Evolutionary conservation across 2,329 filamentous ascomycete species (phyloP).

Genomic region (Aspergillus quadricinctus): DNA sequence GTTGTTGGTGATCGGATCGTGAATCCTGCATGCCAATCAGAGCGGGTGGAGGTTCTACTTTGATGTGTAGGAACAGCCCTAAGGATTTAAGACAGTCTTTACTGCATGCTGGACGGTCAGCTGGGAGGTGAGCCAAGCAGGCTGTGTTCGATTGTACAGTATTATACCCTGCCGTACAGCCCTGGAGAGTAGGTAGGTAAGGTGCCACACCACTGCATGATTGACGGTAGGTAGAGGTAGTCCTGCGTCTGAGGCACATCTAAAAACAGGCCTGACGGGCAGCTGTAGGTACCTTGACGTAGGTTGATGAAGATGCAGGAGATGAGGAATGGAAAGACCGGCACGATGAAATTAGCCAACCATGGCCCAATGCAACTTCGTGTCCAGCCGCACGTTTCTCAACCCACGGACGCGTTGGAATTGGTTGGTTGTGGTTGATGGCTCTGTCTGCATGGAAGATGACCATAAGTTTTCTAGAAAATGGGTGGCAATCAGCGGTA

Average conservation of each 20-base stretch:
- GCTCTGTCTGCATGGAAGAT: conserved; percentile 19
- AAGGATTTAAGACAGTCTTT: not conserved
- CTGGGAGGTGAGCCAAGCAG: not conserved
- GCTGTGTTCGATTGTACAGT: not conserved
- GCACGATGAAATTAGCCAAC: not conserved
- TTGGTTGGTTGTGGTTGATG: conserved; percentile 9
- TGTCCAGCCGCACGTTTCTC: conserved; percentile 11
- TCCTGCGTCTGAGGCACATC: not conserved
- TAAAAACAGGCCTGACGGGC: not conserved
- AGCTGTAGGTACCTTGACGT: not conserved
- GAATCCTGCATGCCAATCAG: not conserved
- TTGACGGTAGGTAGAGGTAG: not conserved
- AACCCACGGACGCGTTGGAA: conserved; percentile 1
- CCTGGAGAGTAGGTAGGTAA: not conserved
- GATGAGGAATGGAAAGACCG: not conserved
- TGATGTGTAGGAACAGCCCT: not conserved
- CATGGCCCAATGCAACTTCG: conserved; percentile 10
- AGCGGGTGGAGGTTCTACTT: not conserved
- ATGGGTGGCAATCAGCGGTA: conserved; percentile 1
- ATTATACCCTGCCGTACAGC: not conserved
- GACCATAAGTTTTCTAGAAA: conserved; percentile 18
- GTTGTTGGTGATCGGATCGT: conserved; percentile 5
- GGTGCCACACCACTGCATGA: not conserved
- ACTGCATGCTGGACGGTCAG: not conserved
- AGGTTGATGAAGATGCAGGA: not conserved